phyloP scores from a whole-genome alignment of 2,329 filamentous ascomycete genomes.

The Coniochaeta ligniaria region DNA sequence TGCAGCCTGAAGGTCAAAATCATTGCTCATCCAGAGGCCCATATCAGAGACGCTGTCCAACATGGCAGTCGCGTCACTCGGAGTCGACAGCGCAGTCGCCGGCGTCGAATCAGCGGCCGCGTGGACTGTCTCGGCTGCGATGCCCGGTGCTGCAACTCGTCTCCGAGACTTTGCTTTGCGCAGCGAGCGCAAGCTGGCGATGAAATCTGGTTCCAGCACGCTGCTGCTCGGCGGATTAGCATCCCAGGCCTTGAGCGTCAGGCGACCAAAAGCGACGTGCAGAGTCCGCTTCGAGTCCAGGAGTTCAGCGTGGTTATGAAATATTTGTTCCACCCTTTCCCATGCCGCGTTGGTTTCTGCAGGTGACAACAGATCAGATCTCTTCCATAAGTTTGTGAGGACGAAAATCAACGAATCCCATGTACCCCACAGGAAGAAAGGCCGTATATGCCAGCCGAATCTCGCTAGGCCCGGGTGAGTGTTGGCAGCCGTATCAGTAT shows the following conservation, averaged over 20 bases:
- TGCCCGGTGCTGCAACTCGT: neutral
- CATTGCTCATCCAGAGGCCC: neutral
- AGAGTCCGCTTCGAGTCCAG: conserved; percentile 18
- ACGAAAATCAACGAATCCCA: conserved; percentile 24
- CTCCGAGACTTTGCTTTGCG: neutral
- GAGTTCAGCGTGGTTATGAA: conserved; percentile 20
- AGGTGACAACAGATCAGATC: conserved; percentile 10
- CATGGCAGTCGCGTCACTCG: neutral
- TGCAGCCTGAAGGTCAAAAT: conserved; percentile 11
- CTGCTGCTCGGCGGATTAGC: conserved; percentile 6
- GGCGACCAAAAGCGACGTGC: conserved; percentile 18
- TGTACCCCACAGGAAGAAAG: conserved; percentile 25
- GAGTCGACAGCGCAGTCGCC: neutral
- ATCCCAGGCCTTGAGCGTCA: conserved; percentile 26
- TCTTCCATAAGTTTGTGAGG: conserved; percentile 17
- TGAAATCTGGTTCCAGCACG: conserved; percentile 13
- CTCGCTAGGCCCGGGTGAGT: conserved; percentile 13
- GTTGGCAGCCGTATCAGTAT: conserved; percentile 24
- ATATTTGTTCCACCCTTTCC: conserved; percentile 17
- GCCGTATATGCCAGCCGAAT: conserved; percentile 22
- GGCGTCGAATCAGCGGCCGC: neutral
- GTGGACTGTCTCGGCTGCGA: neutral
- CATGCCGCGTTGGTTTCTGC: conserved; percentile 13
- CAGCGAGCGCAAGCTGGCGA: conserved; percentile 13
- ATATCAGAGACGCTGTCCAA: neutral